A percentile compares a stretch with the other conserved stretches of the same genome.
phyloP scores from a whole-genome alignment of 202 grass and related monocot genomes.

The Eragrostis tef region DNA sequence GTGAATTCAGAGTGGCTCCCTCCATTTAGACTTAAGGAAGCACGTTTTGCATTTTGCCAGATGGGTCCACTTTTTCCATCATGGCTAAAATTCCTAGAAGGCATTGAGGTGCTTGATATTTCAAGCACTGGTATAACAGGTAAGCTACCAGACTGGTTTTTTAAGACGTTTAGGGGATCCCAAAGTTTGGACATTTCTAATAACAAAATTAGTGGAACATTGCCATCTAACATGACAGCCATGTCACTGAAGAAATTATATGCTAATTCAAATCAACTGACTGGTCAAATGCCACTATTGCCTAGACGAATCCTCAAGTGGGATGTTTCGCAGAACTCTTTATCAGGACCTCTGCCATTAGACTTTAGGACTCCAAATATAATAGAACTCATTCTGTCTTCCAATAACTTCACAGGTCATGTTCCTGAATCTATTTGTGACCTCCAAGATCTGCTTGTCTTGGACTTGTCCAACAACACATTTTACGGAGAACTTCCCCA shows the following conservation, averaged over 20 bases:
- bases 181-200: background rate
- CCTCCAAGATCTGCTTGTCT: background rate
- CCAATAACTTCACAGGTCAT: background rate
- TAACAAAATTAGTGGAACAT: constrained; percentile 16
- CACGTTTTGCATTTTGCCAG: background rate
- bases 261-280: constrained; percentile 27
- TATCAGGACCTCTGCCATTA: background rate
- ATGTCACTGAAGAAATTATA: background rate
- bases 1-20: background rate
- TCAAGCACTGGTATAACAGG: constrained; percentile 14
- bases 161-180: background rate
- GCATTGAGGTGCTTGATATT: background rate
- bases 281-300: constrained; percentile 30
- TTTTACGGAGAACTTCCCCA: background rate
- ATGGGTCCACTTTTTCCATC: constrained; percentile 49
- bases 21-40: constrained; percentile 27
- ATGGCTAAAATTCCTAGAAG: constrained; percentile 32
- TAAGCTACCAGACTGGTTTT: constrained; percentile 49
- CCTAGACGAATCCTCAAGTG: background rate
- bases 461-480: constrained; percentile 40
- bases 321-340: constrained; percentile 24
- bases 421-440: constrained; percentile 13
- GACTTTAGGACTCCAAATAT: background rate
- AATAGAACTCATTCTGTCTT: background rate
- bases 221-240: constrained; percentile 23